Percentiles rank a stretch among this genome's conserved stretches.
phyloP scores from a whole-genome alignment of 2,329 filamentous ascomycete genomes.

The Pseudogymnoascus sp. region DNA sequence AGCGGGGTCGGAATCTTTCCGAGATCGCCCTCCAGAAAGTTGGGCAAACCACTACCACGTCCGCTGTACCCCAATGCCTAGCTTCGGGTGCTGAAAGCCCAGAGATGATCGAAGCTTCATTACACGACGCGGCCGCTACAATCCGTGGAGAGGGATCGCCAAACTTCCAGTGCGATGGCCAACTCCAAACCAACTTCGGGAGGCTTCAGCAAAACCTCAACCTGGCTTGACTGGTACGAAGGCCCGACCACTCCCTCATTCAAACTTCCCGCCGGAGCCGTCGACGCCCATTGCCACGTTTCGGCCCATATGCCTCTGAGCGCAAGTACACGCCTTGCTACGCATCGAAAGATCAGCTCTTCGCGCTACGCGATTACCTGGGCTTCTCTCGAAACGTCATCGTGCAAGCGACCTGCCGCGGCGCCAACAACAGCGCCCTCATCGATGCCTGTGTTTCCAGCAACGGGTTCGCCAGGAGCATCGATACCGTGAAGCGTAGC shows the following conservation, averaged over 20 bases:
- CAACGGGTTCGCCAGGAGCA: background rate
- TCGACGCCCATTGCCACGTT: background rate
- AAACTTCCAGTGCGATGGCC: conserved; percentile 53
- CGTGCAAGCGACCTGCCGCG: background rate
- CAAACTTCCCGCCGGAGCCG: background rate
- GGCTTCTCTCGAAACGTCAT: background rate
- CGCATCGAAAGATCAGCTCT: background rate
- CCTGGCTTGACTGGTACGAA: background rate
- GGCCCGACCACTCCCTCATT: background rate
- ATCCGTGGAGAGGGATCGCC: conserved; percentile 31
- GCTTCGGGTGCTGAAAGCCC: background rate
- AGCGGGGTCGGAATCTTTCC: background rate
- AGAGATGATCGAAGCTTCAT: background rate
- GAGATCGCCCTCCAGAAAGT: background rate
- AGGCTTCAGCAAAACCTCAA: conserved; percentile 34
- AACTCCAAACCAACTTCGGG: conserved; percentile 60
- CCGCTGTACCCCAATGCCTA: background rate
- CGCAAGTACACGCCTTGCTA: background rate
- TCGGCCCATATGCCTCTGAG: background rate
- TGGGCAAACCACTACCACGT: background rate
- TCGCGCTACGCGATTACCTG: background rate
- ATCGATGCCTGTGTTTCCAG: background rate
- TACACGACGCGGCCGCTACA: background rate
- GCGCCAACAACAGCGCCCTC: background rate
- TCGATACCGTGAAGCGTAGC: background rate